A percentile compares a stretch with the other conserved stretches of the same genome.
Conservation (phyloP, 345 rosid genomes). For the Bruguiera sexangula region DNA sequence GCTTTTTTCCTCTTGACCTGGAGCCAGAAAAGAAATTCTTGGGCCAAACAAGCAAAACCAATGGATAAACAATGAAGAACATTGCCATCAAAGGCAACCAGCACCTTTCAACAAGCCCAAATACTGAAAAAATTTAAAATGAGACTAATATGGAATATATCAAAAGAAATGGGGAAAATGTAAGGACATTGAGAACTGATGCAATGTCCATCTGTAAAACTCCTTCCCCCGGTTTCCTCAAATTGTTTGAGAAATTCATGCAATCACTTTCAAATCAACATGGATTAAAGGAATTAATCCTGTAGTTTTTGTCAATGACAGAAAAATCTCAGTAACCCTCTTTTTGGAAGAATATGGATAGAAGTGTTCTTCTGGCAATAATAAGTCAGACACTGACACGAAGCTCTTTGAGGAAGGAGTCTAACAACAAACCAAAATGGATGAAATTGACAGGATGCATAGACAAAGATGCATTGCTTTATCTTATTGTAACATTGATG, state of each 20-base stretch:
- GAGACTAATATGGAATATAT: too few species aligned
- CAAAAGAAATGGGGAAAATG: too few species aligned
- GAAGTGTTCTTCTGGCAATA: neutral
- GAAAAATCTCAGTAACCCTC: too few species aligned
- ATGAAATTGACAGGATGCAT: neutral
- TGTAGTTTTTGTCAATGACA: too few species aligned
- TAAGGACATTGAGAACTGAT: too few species aligned
- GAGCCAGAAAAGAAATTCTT: slow-evolving; percentile 12
- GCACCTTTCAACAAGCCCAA: neutral
- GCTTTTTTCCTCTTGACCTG: slow-evolving; percentile 82
- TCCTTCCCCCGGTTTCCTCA: too few species aligned
- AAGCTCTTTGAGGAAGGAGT: neutral
- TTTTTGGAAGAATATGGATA: neutral
- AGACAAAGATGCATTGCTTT: neutral
- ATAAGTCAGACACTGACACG: neutral
- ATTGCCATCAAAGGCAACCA: neutral
- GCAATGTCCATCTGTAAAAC: too few species aligned
- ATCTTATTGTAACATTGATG: neutral
- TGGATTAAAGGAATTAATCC: too few species aligned
- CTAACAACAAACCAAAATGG: neutral
- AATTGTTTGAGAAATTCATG: too few species aligned
- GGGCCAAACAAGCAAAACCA: neutral
- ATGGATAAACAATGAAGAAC: neutral
- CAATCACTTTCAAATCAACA: too few species aligned
- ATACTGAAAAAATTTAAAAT: too few species aligned